phyloP scores from a whole-genome alignment of 2,329 filamentous ascomycete genomes.

The Drechslera avenae region DNA sequence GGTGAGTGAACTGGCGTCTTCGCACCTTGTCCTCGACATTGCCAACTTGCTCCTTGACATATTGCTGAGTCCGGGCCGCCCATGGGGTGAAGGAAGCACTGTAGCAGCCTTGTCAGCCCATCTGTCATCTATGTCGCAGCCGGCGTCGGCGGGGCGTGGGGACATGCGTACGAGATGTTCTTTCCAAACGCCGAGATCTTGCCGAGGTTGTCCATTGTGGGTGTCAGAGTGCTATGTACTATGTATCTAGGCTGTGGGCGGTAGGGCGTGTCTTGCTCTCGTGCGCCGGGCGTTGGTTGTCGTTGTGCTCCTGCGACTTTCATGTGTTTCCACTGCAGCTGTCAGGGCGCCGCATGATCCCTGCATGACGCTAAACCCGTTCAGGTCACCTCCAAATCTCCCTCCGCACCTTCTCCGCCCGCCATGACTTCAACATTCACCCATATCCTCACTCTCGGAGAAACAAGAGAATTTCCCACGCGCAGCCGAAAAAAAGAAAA shows the following conservation, averaged over 20 bases:
- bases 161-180: conserved; percentile 65
- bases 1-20: neutral
- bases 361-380: conserved; percentile 20
- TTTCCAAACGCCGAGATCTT: conserved; percentile 73
- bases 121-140: conserved; percentile 6
- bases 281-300: conserved; percentile 17
- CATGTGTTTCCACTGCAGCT: conserved; percentile 28
- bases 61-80: conserved; percentile 91
- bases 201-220: conserved; percentile 73
- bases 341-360: conserved; percentile 20
- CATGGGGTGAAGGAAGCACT: conserved; percentile 90
- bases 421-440: too few relatives aligned
- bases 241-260: conserved; percentile 1
- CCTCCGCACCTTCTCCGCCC: neutral
- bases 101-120: conserved; percentile 53
- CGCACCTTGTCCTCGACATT: conserved; percentile 89
- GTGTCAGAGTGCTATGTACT: conserved; percentile 10
- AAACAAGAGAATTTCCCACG: neutral
- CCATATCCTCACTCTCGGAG: too few relatives aligned
- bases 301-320: conserved; percentile 26
- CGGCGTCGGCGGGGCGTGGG: conserved; percentile 1
- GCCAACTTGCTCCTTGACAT: conserved; percentile 96
- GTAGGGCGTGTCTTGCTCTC: neutral
- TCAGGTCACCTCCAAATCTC: neutral
- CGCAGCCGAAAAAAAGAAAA: too few relatives aligned